Evolutionary conservation across 176 grass and related monocot species (phyloP).

Genomic region (Puccinellia tenuiflora): DNA sequence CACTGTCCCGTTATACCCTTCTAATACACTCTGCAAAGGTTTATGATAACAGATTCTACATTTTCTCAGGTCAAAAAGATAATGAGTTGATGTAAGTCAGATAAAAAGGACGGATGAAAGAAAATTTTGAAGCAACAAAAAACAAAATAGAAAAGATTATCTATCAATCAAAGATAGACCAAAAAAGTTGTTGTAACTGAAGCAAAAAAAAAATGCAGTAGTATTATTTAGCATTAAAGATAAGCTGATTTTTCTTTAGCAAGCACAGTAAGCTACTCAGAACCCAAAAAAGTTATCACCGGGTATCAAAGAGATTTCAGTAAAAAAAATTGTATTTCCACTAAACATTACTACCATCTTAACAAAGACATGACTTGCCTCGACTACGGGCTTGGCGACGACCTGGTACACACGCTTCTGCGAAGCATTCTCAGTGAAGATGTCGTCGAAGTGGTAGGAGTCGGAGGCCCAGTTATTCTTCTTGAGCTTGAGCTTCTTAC

Average conservation of each 20-base stretch:
- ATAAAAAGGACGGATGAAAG: slow-evolving; percentile 12
- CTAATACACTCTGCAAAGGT: slow-evolving; percentile 89
- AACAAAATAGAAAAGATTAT: background rate
- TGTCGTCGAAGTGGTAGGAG: slow-evolving; percentile 87
- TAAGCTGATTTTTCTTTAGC: background rate
- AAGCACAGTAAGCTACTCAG: background rate
- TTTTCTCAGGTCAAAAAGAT: slow-evolving; percentile 2
- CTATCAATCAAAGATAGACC: background rate
- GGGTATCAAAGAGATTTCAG: background rate
- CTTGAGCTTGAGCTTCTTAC: slow-evolving; percentile 73
- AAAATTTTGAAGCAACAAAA: background rate
- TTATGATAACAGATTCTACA: slow-evolving; percentile 26
- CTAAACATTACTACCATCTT: background rate
- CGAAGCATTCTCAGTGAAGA: slow-evolving; percentile 72
- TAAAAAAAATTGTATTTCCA: background rate
- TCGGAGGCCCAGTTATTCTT: slow-evolving; percentile 93
- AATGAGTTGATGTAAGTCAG: background rate
- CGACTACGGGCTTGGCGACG: slow-evolving; percentile 87
- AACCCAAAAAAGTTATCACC: background rate
- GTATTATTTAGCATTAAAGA: background rate
- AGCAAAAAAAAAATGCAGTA: background rate
- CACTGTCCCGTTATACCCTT: slow-evolving; percentile 97
- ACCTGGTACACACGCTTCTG: slow-evolving; percentile 85
- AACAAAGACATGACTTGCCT: slow-evolving; percentile 55
- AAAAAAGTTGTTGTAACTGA: background rate